Evolutionary conservation across 2,329 filamentous ascomycete genomes (phyloP).

Genomic region (Drechmeria coniospora): DNA sequence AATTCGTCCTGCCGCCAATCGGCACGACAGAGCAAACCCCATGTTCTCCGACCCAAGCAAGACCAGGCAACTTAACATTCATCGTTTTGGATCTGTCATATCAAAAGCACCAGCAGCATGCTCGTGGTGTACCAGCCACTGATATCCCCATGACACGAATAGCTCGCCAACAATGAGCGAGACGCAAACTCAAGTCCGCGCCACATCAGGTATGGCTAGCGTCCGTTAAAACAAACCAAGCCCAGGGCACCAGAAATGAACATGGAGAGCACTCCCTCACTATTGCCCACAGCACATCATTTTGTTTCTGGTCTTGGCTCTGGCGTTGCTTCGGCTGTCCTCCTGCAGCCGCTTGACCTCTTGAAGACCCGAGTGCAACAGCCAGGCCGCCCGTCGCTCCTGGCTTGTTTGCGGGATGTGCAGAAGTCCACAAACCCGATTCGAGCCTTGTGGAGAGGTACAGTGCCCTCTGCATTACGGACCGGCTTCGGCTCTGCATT

Average conservation of each 20-base stretch:
- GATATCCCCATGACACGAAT: neutral
- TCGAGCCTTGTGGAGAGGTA: constrained; percentile 77
- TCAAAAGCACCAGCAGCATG: no score
- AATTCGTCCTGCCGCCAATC: no score
- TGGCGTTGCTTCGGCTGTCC: constrained; percentile 72
- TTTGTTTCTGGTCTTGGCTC: constrained; percentile 80
- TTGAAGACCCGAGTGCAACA: constrained; percentile 95
- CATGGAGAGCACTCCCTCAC: neutral
- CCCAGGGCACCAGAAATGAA: no score
- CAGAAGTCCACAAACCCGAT: constrained; percentile 47
- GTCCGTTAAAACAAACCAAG: no score
- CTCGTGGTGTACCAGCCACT: no score
- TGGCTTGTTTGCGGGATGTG: constrained; percentile 14
- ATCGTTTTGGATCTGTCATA: no score
- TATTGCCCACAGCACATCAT: constrained; percentile 48
- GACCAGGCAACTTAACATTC: no score
- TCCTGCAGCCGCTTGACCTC: constrained; percentile 88
- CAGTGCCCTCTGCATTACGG: constrained; percentile 78
- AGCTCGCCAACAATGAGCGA: constrained; percentile 3
- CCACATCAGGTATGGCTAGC: constrained; percentile 8
- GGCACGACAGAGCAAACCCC: no score
- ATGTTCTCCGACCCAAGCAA: no score
- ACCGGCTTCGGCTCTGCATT: constrained; percentile 87
- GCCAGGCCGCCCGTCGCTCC: constrained; percentile 54
- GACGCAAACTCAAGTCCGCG: constrained; percentile 5